Base-by-base conservation (phyloP, 495 filamentous ascomycete species). In the Alectoria sarmentosa region DNA sequence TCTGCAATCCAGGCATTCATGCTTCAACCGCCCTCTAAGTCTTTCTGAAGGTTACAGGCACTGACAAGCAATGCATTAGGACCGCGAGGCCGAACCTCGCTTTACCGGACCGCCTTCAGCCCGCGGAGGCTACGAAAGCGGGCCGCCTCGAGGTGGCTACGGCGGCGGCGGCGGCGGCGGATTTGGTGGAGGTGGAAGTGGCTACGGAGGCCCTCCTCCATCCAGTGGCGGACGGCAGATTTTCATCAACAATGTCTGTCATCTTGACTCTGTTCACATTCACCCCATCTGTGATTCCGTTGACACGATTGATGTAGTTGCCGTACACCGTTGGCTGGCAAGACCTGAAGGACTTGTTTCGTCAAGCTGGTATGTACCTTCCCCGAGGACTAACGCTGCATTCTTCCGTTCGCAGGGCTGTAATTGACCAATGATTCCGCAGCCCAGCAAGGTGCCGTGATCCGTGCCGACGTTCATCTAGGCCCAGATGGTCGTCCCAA, bases 261-360 rank as follows among this genome's bases (percentile, higher is more conserved):
- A 60, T 55, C 52, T 34, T 55, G 15, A 55, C 1, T 55, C 52
- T 30, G 13, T 76, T 76, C 78, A 65, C 63, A 19, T 36, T 63
- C 42, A 26, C 37, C 34, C 14, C 26, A 8, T 49, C 21, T 32
- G 6, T 57, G 60, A 34, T 59, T 66, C 15, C 62, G 46, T 62
- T 71, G 63, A 70, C 65, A 65, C 76, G 70, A 75, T 60, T 79
- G 34, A 62, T 71, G 57, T 79, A 98, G 94, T 90, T 98, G 70
- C 94, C 94, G 36, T 98, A 90, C 82, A 96, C 88, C 60, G 90
- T 96, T 71, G 94, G 95, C 75, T 98, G 94, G 94, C 94, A 98
- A 81, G 94, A 98, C 76, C 78, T 98, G 74, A 98, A 98, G 82
- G 94, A 98, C 77, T 81, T 98, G 68, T 98, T 98, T 84, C 91